Percentiles rank a stretch among this genome's conserved stretches.
Conservation (phyloP, 805 yeast genomes). For the Ogataea methylovora region DNA sequence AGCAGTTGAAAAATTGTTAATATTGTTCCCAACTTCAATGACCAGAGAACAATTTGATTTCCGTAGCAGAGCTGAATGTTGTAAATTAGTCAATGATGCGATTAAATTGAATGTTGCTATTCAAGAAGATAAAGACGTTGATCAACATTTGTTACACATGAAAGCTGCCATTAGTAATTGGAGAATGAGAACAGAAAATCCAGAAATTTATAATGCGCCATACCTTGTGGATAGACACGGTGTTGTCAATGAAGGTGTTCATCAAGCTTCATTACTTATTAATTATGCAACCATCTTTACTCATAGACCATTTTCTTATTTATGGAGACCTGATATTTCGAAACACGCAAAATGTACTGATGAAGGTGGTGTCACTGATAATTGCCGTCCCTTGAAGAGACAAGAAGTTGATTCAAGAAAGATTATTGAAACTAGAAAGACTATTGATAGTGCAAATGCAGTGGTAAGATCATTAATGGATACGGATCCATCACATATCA, state of each 20-base stretch:
- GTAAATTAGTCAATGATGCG: slow-evolving; percentile 42
- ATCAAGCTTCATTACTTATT: slow-evolving; percentile 39
- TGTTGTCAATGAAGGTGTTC: slow-evolving; percentile 44
- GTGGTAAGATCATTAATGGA: slow-evolving; percentile 39
- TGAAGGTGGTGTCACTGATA: slow-evolving; percentile 19
- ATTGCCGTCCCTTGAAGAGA: slow-evolving; percentile 23
- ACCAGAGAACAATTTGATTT: slow-evolving; percentile 34
- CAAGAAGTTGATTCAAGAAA: slow-evolving; percentile 34
- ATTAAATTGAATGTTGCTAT: slow-evolving; percentile 40
- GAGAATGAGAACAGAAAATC: slow-evolving; percentile 40
- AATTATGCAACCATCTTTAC: slow-evolving; percentile 49
- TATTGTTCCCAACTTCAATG: slow-evolving; percentile 32
- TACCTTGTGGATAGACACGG: slow-evolving; percentile 36
- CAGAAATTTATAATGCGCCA: slow-evolving; percentile 34
- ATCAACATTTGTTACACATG: slow-evolving; percentile 29
- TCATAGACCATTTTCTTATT: slow-evolving; percentile 44
- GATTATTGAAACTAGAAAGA: slow-evolving; percentile 44
- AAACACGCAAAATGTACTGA: slow-evolving; percentile 31
- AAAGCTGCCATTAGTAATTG: slow-evolving; percentile 42
- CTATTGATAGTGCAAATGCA: slow-evolving; percentile 46
- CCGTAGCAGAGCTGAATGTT: slow-evolving; percentile 36
- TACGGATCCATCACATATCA: slow-evolving; percentile 35
- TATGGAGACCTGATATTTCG: slow-evolving; percentile 43
- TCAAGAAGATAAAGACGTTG: slow-evolving; percentile 30
- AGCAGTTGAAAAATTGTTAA: slow-evolving; percentile 27